Evolutionary conservation across 495 filamentous ascomycete species (phyloP).

Genomic region (Lophium mytilinum): DNA sequence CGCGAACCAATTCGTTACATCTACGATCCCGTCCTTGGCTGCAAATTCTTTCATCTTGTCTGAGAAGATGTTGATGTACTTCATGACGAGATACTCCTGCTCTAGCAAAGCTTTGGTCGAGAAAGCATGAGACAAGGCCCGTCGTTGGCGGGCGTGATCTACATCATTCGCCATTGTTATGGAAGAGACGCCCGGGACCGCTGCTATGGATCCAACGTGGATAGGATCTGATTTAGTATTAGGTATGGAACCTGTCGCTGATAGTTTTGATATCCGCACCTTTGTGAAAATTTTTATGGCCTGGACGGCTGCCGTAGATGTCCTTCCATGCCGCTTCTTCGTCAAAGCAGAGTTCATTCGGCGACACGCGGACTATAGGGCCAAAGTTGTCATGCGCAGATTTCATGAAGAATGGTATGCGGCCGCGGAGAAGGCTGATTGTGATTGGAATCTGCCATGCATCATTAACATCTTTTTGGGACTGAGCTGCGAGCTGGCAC

Average conservation of each 20-base stretch:
- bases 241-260: too few species aligned
- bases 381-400: background rate
- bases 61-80: background rate
- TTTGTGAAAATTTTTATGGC: background rate
- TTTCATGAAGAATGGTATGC: background rate
- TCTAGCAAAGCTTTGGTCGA: conserved; percentile 13
- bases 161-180: conserved; percentile 17
- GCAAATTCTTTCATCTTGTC: background rate
- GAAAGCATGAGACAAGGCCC: conserved; percentile 18
- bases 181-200: conserved; percentile 5
- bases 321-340: background rate
- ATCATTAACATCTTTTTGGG: background rate
- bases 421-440: conserved; percentile 10
- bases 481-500: too few species aligned
- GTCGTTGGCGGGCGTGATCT: conserved; percentile 16
- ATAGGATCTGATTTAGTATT: background rate
- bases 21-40: background rate
- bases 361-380: background rate
- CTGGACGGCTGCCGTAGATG: background rate
- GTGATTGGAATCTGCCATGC: conserved; percentile 11
- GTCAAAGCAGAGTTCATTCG: background rate
- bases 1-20: background rate
- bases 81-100: conserved; percentile 11
- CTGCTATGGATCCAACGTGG: background rate
- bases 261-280: too few species aligned